These are phyloP conservation scores for Salvia sclarea DNA, from an alignment of 305 asterid species.

Conservation along the genomic window DNA sequence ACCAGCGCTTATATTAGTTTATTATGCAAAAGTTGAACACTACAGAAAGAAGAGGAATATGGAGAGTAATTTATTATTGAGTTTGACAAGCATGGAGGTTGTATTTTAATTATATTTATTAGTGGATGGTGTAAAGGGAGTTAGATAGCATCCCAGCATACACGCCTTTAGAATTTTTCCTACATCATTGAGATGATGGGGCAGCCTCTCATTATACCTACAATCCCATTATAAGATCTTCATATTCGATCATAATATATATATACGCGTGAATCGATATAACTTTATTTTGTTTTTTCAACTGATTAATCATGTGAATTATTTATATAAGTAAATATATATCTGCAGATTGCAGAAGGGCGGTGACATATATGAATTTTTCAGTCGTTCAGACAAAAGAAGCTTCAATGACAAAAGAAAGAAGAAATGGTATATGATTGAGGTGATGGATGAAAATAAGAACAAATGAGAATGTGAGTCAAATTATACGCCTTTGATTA, in stretches of 20 bases:
- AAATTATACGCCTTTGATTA: not conserved
- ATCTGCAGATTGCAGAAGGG: not conserved
- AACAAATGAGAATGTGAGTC: not conserved
- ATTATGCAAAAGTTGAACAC: constrained; percentile 31
- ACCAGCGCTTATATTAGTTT: constrained; percentile 12
- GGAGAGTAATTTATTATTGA: constrained; percentile 4
- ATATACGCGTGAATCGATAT: no score
- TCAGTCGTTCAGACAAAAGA: not conserved
- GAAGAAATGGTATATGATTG: not conserved
- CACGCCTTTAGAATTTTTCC: constrained; percentile 37
- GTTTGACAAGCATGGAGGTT: not conserved
- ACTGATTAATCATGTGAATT: not conserved
- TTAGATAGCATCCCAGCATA: constrained; percentile 40
- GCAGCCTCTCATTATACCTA: constrained; percentile 15
- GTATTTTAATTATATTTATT: constrained; percentile 8
- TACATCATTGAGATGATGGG: constrained; percentile 1
- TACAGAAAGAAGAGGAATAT: constrained; percentile 8
- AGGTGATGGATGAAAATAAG: not conserved
- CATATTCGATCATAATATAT: not conserved
- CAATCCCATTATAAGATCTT: not conserved
- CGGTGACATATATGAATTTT: not conserved
- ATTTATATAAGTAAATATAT: no score
- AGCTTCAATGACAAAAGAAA: not conserved
- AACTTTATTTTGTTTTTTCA: no score
- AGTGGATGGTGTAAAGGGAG: constrained; percentile 44